phyloP scores from a whole-genome alignment of 1,284 basidiomycete genomes.

The Omphalotus olearius region DNA sequence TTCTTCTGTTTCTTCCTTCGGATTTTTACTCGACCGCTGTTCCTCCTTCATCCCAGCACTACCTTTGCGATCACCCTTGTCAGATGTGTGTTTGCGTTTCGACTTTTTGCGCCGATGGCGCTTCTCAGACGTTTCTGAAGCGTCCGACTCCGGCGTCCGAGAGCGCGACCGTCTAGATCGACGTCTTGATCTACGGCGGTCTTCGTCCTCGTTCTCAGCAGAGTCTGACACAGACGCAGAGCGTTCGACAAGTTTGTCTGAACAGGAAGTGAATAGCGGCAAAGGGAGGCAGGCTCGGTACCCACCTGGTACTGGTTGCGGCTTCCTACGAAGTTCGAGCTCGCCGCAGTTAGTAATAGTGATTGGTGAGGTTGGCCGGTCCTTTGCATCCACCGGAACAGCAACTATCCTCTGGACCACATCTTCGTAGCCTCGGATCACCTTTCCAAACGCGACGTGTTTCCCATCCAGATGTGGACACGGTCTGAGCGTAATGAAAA shows the following conservation, averaged over 20 bases:
- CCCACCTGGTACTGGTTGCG: constrained; percentile 16
- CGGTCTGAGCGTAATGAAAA: constrained; percentile 71
- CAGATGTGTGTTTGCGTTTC: constrained; percentile 23
- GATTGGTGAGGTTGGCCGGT: constrained; percentile 68
- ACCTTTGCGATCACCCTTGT: constrained; percentile 22
- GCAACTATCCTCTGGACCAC: constrained; percentile 51
- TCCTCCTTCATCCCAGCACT: constrained; percentile 16
- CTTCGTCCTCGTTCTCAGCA: constrained; percentile 1
- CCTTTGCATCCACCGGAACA: constrained; percentile 62
- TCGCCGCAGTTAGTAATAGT: constrained; percentile 82
- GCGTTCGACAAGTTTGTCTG: constrained; percentile 17
- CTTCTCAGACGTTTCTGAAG: constrained; percentile 11
- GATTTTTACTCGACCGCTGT: constrained; percentile 15
- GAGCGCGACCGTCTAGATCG: constrained; percentile 25
- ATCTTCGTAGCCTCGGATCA: constrained; percentile 59
- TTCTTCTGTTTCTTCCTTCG: constrained; percentile 44
- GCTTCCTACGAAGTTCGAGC: constrained; percentile 62
- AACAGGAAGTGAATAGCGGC: neutral
- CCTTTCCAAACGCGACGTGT: constrained; percentile 75
- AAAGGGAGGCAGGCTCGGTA: constrained; percentile 3
- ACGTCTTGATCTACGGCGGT: constrained; percentile 4
- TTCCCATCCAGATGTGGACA: constrained; percentile 43
- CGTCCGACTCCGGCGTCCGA: constrained; percentile 21
- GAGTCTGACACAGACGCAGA: constrained; percentile 9
- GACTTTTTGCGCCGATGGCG: constrained; percentile 25